Evolutionary conservation across 345 rosid genomes (phyloP), one percentile per base, ranked within the genome.

Genomic region (Trapa incisa): DNA sequence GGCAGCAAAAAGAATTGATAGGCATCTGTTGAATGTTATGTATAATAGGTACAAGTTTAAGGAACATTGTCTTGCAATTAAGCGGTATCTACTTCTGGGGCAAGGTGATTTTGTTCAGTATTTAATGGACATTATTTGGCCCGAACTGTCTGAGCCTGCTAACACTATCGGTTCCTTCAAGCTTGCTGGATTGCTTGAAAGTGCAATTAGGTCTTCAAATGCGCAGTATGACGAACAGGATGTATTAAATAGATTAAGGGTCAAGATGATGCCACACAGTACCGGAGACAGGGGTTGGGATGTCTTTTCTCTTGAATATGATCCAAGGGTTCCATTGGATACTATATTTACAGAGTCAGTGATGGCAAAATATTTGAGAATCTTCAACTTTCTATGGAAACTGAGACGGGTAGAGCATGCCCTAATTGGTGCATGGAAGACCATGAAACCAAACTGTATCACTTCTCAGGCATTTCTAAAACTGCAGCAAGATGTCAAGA

Each of bases 31-130:
- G 75, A 88, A 93, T 78, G 98, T 93, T 69, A 82, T 93, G 68
- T 81, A 87, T 78, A 83, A 79, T 17, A 81, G 88, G 79, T 93
- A 87, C 70, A 87, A 84, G 68, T 93, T 93, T 75, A 93, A 79
- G 77, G 98, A 87, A 73, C 98, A 93, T 71, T 93, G 98, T 70
- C 97, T 93, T 53, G 98, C 97, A 47, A 90, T 93, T 67, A 93
- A 90, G 85, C 88, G 88, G 36, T 93, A 93, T 85, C 75, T 93
- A 72, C 86, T 94, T 37, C 91, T 93, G 37, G 98, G 98, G 67
- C 98, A 93, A 78, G 98, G 98, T 68, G 97, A 93, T 77, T 93
- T 93, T 82, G 97, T 93, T 71, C 98, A 93, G 76, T 94, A 83
- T 76, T 77, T 89, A 74, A 89, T 89, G 97, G 95, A 94, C 77